Evolutionary conservation across 305 asterid species (phyloP).

Genomic region (Rubia peregrina): DNA sequence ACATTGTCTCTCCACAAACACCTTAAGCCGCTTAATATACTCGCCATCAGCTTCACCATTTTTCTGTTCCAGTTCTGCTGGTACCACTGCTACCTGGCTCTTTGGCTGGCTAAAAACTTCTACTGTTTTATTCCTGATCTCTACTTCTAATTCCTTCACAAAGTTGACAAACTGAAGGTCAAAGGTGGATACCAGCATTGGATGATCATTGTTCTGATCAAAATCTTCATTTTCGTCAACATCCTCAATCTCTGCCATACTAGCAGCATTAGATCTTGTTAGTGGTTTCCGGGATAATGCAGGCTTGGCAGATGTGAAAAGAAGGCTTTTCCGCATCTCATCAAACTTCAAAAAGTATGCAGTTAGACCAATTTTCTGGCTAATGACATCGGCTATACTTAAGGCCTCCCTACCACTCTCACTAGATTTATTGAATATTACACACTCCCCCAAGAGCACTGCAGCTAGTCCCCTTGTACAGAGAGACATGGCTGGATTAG

Average conservation of each 20-base stretch:
- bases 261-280: slow-evolving; percentile 74
- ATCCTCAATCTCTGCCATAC: slow-evolving; percentile 87
- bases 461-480: slow-evolving; percentile 75
- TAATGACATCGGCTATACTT: slow-evolving; percentile 66
- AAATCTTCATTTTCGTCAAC: slow-evolving; percentile 49
- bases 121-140: slow-evolving; percentile 58
- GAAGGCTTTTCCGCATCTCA: slow-evolving; percentile 67
- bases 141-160: slow-evolving; percentile 56
- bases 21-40: slow-evolving; percentile 63
- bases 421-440: slow-evolving; percentile 44
- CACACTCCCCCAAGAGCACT: slow-evolving; percentile 65
- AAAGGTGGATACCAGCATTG: slow-evolving; percentile 57
- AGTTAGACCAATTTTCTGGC: slow-evolving; percentile 79
- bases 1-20: slow-evolving; percentile 75
- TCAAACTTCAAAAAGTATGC: slow-evolving; percentile 67
- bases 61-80: slow-evolving; percentile 69
- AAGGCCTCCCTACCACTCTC: slow-evolving; percentile 53
- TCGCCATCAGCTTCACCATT: slow-evolving; percentile 64
- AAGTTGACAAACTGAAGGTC: slow-evolving; percentile 66
- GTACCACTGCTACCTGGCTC: slow-evolving; percentile 85
- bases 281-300: slow-evolving; percentile 49
- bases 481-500: slow-evolving; percentile 48
- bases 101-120: slow-evolving; percentile 71
- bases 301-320: slow-evolving; percentile 64
- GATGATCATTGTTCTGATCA: slow-evolving; percentile 59